Base-by-base conservation (phyloP, 345 rosid genomes). In the Eutrema yunnanense region DNA sequence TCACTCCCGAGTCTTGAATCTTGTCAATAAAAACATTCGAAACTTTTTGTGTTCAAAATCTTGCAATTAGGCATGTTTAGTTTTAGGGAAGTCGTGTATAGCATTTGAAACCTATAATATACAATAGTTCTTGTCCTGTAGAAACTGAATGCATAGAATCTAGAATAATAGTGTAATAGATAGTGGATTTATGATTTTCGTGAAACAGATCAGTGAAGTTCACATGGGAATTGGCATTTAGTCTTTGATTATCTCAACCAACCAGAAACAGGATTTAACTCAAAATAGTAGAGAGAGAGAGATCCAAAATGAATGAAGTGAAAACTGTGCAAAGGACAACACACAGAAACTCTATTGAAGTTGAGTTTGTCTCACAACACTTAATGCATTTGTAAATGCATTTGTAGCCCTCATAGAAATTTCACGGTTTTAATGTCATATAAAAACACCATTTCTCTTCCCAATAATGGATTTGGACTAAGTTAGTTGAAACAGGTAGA, bases 161-260 rank as follows among this genome's bases (percentile, higher is more conserved):
- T 13, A 43, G 26, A 42, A 53, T 43, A 41, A n/a, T 42, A 42
- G 16, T 16, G 6, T 53, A 22, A 41, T 65, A 14, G 9, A 41
- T 41, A 42, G 55, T 44, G 26, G 56, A 34, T 33, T 22, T n/a
- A 61, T 60, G 50, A 50, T 9, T 52, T 29, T n/a, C n/a, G 9
- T 62, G 53, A 16, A 30, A 42, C n/a, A n/a, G 19, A 16, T 16
- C 16, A 55, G 29, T 44, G 2, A 48, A 50, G 32, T 49, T 50
- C 61, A 71, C 75, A 73, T 73, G 58, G 26, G 56, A 73, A 65
- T 48, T 73, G 72, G 66, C 72, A 73, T 65, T 57, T 57, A 73
- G 34, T 49, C 43, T 65, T 65, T 56, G 8, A 14, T 73, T 16
- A 22, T 38, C 5, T 38, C 19, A 57, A 65, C 78, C 52, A 65